These are phyloP conservation scores for Candida sithepensis DNA, from an alignment of 805 yeast genomes.

Conservation along the genomic window DNA sequence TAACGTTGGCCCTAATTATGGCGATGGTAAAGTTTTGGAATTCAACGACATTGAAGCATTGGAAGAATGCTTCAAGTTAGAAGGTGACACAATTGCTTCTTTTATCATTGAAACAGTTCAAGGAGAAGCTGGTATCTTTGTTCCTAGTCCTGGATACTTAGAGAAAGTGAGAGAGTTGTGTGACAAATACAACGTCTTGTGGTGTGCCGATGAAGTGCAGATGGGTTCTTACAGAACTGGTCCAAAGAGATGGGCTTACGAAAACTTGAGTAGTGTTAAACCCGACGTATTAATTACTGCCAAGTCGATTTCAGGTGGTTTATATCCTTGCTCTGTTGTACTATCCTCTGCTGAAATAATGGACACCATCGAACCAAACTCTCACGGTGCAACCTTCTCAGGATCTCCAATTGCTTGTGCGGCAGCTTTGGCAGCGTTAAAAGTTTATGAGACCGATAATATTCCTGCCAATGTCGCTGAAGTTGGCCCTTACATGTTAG, in stretches of 20 bases:
- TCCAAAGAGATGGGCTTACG: conserved; percentile 32
- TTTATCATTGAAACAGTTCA: conserved; percentile 37
- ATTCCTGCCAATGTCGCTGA: conserved; percentile 18
- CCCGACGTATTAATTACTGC: conserved; percentile 29
- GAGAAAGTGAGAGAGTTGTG: conserved; percentile 32
- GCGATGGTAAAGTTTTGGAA: conserved; percentile 26
- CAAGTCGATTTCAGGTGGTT: conserved; percentile 29
- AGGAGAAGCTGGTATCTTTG: conserved; percentile 38
- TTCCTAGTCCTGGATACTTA: conserved; percentile 32
- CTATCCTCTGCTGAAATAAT: conserved; percentile 20
- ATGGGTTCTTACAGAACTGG: conserved; percentile 37
- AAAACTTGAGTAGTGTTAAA: conserved; percentile 26
- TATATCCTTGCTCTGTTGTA: conserved; percentile 25
- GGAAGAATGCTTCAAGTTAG: conserved; percentile 24
- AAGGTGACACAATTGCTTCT: conserved; percentile 33
- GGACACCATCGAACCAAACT: conserved; percentile 24
- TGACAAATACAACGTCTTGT: conserved; percentile 27
- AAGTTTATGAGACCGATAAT: conserved; percentile 26
- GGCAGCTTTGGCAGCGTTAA: conserved; percentile 24
- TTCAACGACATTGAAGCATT: conserved; percentile 27
- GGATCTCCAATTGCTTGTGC: conserved; percentile 29
- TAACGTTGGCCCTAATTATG: conserved; percentile 29
- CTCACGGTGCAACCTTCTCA: conserved; percentile 29
- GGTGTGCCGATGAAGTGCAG: conserved; percentile 37
- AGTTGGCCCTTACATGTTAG: conserved; percentile 18